phyloP scores from a whole-genome alignment of 306 rosid species.

The Prosopis cineraria region DNA sequence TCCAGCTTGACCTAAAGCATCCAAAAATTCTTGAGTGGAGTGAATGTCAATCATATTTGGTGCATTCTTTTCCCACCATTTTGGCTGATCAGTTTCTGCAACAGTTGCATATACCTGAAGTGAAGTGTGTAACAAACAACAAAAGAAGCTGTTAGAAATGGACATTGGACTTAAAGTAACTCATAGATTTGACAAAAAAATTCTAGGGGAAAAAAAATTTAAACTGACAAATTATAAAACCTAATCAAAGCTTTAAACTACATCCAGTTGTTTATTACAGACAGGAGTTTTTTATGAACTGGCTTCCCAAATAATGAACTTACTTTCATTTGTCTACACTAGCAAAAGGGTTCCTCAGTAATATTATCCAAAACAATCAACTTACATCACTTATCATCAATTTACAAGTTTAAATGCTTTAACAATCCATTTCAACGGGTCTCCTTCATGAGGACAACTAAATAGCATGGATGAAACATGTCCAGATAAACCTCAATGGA shows the following conservation, averaged over 20 bases:
- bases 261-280: background rate
- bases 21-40: slow-evolving; percentile 87
- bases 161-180: slow-evolving; percentile 17
- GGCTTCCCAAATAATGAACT: slow-evolving; percentile 7
- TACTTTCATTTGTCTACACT: background rate
- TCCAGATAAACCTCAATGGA: slow-evolving; percentile 7
- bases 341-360: slow-evolving; percentile 10
- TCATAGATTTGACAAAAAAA: slow-evolving; percentile 11
- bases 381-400: slow-evolving; percentile 16
- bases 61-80: slow-evolving; percentile 99
- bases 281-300: background rate
- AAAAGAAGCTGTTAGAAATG: slow-evolving; percentile 28
- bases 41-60: slow-evolving; percentile 92
- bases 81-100: slow-evolving; percentile 86
- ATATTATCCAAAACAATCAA: slow-evolving; percentile 7
- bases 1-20: slow-evolving; percentile 80
- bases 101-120: slow-evolving; percentile 74
- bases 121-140: slow-evolving; percentile 34
- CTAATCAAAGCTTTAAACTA: background rate
- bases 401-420: background rate
- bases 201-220: background rate
- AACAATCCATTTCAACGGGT: background rate
- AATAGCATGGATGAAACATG: slow-evolving; percentile 3
- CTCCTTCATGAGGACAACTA: background rate
- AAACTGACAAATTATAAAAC: background rate